Percentiles rank a stretch among this genome's conserved stretches.
These are phyloP conservation scores for Verticillium nubilum DNA, from an alignment of 2,329 filamentous ascomycete genomes.

Conservation along the genomic window DNA sequence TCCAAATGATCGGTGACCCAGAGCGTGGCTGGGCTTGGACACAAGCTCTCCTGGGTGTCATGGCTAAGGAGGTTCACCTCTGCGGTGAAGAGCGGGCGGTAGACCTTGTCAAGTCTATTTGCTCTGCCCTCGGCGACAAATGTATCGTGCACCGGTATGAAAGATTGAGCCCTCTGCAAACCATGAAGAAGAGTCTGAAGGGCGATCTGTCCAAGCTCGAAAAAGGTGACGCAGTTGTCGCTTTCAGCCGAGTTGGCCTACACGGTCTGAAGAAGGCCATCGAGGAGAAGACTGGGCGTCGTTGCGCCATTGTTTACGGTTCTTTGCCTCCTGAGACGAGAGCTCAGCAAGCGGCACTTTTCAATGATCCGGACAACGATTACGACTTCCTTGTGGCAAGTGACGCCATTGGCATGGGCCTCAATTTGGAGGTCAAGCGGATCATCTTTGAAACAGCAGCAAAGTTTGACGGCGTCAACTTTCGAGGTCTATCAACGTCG, in stretches of 20 bases:
- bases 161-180: conserved; percentile 71
- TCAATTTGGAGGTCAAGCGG: conserved; percentile 88
- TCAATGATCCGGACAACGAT: conserved; percentile 93
- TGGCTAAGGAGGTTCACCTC: conserved; percentile 84
- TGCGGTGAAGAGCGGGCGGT: conserved; percentile 87
- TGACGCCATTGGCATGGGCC: conserved; percentile 94
- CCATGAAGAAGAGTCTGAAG: conserved; percentile 57
- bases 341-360: conserved; percentile 82
- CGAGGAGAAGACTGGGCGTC: conserved; percentile 67
- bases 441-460: conserved; percentile 76
- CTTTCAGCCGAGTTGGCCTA: conserved; percentile 77
- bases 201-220: conserved; percentile 61
- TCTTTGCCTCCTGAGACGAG: conserved; percentile 87
- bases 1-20: conserved; percentile 85
- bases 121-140: conserved; percentile 74
- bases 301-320: conserved; percentile 91
- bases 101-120: conserved; percentile 70
- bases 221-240: conserved; percentile 87
- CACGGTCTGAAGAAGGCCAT: conserved; percentile 76
- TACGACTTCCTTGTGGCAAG: conserved; percentile 94
- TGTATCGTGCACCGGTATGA: conserved; percentile 78
- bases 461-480: conserved; percentile 62
- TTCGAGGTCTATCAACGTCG: conserved; percentile 58
- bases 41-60: conserved; percentile 78
- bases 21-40: conserved; percentile 94